Conservation (phyloP, 306 rosid genomes). For the Corylus heterophylla region DNA sequence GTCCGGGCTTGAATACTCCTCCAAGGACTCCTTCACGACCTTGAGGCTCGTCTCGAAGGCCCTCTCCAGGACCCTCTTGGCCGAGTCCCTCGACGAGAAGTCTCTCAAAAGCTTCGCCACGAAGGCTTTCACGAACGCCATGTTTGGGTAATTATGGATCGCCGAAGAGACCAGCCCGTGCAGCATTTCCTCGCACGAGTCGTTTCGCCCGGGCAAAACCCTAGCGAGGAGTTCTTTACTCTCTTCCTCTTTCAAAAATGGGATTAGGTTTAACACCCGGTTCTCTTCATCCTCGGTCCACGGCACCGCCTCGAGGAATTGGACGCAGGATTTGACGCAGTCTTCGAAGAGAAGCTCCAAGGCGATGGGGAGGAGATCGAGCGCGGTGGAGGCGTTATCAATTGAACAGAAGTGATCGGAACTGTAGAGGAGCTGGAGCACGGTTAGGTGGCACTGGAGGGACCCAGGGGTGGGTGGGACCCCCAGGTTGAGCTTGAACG, state of each 20-base stretch:
- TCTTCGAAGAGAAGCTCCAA: slow-evolving; percentile 80
- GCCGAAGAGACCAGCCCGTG: slow-evolving; percentile 58
- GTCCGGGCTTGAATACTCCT: slow-evolving; percentile 85
- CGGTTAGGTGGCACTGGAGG: slow-evolving; percentile 52
- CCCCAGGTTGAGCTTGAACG: slow-evolving; percentile 46
- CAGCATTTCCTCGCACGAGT: slow-evolving; percentile 70
- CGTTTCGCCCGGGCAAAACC: slow-evolving; percentile 55
- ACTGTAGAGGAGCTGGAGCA: slow-evolving; percentile 66
- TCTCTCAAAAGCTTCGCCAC: slow-evolving; percentile 81
- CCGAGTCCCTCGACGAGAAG: slow-evolving; percentile 69
- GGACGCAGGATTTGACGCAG: slow-evolving; percentile 67
- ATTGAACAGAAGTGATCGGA: slow-evolving; percentile 51
- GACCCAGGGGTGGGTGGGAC: slow-evolving; percentile 46
- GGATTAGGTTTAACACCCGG: slow-evolving; percentile 60
- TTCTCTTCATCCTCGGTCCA: slow-evolving; percentile 89
- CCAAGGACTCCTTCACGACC: slow-evolving; percentile 79
- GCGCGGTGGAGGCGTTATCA: slow-evolving; percentile 50
- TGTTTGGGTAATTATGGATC: slow-evolving; percentile 64
- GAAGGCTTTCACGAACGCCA: slow-evolving; percentile 83
- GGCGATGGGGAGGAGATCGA: slow-evolving; percentile 87
- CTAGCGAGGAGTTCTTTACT: slow-evolving; percentile 73
- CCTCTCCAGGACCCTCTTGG: slow-evolving; percentile 73
- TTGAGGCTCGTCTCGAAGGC: slow-evolving; percentile 63
- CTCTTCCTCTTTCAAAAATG: slow-evolving; percentile 69
- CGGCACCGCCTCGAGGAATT: slow-evolving; percentile 83